Base-by-base conservation (phyloP, 1,139 yeast species). In the Groenewaldozyma sp. region DNA sequence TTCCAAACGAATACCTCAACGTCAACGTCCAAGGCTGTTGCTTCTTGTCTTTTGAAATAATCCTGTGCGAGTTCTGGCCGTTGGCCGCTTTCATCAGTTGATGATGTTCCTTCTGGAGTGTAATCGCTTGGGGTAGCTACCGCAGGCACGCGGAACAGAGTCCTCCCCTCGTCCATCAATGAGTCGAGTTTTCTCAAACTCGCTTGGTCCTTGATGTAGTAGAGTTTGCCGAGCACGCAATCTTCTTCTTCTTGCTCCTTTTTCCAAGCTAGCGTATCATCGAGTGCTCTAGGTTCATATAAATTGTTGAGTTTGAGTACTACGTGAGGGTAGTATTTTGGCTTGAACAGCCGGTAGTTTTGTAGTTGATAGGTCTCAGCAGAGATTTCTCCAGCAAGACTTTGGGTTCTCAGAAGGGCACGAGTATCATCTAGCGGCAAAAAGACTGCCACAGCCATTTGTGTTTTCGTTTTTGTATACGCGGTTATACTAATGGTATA, bases 1-100 rank as follows among this genome's bases (percentile, higher is more conserved):
- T 48, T 44, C 51, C 51, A 48, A 9, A 43, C 45, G 31, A 45
- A 48, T 10, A 40, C 37, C 28, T 42, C 38, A 5, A 38, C 44
- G 2, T 31, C 19, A 18, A 21, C 22, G n/a, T 14, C 11, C 24
- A 16, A 11, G 3, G 16, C 28, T 5, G 26, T 11, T 4, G 11
- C 10, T 3, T n/a, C 24, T n/a, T n/a, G n/a, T n/a, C n/a, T n/a
- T n/a, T n/a, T n/a, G n/a, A n/a, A n/a, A n/a, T n/a, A n/a, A n/a
- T n/a, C n/a, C n/a, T n/a, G n/a, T n/a, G n/a, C n/a, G n/a, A n/a
- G n/a, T n/a, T n/a, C n/a, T 19, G 13, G 18, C 26, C 4, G 33
- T 9, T 21, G 27, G 19, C 18, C 34, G 14, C 13, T 28, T 31
- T 34, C 21, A 13, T 14, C 39, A 6, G n/a, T 14, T 13, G n/a